Base-by-base conservation (phyloP, 1,139 yeast genomes). In the Taphrina deformans region DNA sequence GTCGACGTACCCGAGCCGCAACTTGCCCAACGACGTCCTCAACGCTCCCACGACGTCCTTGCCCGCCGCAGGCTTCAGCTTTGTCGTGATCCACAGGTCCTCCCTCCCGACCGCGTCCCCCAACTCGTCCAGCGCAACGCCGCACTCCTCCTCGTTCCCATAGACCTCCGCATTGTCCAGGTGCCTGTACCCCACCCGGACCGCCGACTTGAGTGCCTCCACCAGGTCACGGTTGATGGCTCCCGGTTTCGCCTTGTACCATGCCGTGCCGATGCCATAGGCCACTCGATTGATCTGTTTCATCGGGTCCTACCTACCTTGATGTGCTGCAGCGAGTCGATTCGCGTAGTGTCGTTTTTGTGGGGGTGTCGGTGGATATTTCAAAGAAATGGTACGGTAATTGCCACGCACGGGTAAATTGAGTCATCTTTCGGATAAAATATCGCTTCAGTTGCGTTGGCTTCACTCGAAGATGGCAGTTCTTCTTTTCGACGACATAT, bases 1-100 rank as follows among this genome's bases (percentile, higher is more conserved):
- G 74, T 91, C 97, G 67, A 91, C 86, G 72, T 90, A 90, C 62
- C 88, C 95, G 70, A 88, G 77, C 1, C 86, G 86, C 70, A 90
- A 79, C 72, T 85, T 84, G 70, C 80, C 73, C 72, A 91, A 80
- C 1, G 95, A 86, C 59, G 75, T 77, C 60, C 85, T 82, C 65
- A 90, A 78, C 2, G 88, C 89, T 44, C 74, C 84, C 31, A 77
- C 75, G 0, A 91, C 88, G 59, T 77, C 77, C 3, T 70, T 71
- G 50, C 77, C 27, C 45, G 29, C 41, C 41, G 18, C 52, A 18
- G 55, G 50, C n/a, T 24, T 26, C 18, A 62, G 16, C 74, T 85
- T 85, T 68, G 85, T 82, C 51, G 87, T 83, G 68, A 84, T 73
- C 75, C 81, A 85, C 31, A 85, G 71, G 65, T 83, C 79, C 52